A percentile compares a stretch with the other conserved stretches of the same genome.
Evolutionary conservation across 441 rosid species (phyloP).

Genomic region (Caryocar brasiliense): DNA sequence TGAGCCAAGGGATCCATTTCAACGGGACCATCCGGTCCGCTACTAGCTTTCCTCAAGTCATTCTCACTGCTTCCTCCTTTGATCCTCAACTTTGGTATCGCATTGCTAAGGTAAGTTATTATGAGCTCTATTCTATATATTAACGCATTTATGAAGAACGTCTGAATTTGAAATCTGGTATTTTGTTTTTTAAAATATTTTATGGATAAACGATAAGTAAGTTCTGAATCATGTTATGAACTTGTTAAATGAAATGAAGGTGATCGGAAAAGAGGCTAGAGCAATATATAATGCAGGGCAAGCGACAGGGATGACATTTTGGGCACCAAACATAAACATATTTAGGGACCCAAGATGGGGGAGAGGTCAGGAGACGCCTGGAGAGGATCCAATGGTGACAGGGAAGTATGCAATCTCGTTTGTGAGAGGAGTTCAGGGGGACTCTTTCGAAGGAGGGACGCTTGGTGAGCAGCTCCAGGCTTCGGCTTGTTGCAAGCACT

Average conservation of each 20-base stretch:
- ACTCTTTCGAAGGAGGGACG: conserved; percentile 47
- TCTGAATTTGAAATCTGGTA: too few species aligned
- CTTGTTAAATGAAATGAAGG: too few species aligned
- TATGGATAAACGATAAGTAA: too few species aligned
- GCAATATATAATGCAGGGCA: conserved; percentile 67
- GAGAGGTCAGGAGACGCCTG: conserved; percentile 89
- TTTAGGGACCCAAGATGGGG: conserved; percentile 92
- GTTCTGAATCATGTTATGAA: too few species aligned
- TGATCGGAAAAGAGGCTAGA: conserved; percentile 58
- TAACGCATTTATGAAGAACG: too few species aligned
- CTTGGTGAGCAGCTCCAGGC: conserved; percentile 51
- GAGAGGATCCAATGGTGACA: conserved; percentile 65
- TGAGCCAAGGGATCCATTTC: conserved; percentile 38
- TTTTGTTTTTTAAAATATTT: too few species aligned
- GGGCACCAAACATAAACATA: conserved; percentile 88
- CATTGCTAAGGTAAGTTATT: conserved; percentile 47
- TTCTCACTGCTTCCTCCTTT: conserved; percentile 67
- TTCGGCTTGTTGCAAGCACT: conserved; percentile 91
- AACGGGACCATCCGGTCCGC: conserved; percentile 47
- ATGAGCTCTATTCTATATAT: neutral
- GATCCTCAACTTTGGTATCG: conserved; percentile 56
- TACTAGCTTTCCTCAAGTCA: conserved; percentile 81
- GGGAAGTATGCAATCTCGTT: conserved; percentile 62
- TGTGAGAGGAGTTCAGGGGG: conserved; percentile 83
- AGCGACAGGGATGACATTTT: conserved; percentile 64